Percentiles rank a stretch among this genome's conserved stretches.
These are phyloP conservation scores for Kalaharituber pfeilii DNA, from an alignment of 2,329 filamentous ascomycete genomes.

Conservation along the genomic window DNA sequence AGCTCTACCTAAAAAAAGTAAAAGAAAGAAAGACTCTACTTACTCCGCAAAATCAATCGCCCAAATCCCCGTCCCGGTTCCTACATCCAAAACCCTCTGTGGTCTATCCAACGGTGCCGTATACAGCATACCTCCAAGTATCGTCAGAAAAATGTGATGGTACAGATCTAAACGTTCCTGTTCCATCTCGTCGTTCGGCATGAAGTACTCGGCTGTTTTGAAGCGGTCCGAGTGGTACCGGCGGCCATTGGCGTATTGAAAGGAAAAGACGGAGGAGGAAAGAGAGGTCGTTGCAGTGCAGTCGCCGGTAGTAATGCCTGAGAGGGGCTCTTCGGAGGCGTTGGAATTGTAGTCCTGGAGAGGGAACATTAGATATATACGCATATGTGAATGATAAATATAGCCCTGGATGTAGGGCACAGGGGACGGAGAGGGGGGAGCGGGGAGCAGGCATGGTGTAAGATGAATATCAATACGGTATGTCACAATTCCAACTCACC, in stretches of 20 bases:
- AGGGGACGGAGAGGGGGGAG: too few species aligned
- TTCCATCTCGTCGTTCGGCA: constrained; percentile 34
- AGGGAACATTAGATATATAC: too few species aligned
- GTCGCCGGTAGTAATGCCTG: too few species aligned
- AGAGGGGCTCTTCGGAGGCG: too few species aligned
- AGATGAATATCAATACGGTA: too few species aligned
- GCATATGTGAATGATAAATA: too few species aligned
- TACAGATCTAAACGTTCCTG: constrained; percentile 27
- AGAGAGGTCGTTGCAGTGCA: constrained; percentile 22
- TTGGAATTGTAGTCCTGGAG: too few species aligned
- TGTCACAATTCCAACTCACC: too few species aligned
- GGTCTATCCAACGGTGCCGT: constrained; percentile 5
- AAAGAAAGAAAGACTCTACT: too few species aligned
- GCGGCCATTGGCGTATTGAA: constrained; percentile 33
- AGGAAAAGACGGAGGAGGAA: constrained; percentile 31
- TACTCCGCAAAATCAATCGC: neutral
- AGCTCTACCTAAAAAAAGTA: neutral
- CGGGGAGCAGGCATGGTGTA: too few species aligned
- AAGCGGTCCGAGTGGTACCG: constrained; percentile 31
- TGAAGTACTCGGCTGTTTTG: constrained; percentile 28
- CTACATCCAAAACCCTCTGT: neutral
- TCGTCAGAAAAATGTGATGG: constrained; percentile 6
- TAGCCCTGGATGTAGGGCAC: too few species aligned
- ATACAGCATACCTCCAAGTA: constrained; percentile 9
- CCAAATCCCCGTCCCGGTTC: neutral